These are phyloP conservation scores for Nigrograna mackinnonii DNA, from an alignment of 2,329 filamentous ascomycete species.

Conservation along the genomic window DNA sequence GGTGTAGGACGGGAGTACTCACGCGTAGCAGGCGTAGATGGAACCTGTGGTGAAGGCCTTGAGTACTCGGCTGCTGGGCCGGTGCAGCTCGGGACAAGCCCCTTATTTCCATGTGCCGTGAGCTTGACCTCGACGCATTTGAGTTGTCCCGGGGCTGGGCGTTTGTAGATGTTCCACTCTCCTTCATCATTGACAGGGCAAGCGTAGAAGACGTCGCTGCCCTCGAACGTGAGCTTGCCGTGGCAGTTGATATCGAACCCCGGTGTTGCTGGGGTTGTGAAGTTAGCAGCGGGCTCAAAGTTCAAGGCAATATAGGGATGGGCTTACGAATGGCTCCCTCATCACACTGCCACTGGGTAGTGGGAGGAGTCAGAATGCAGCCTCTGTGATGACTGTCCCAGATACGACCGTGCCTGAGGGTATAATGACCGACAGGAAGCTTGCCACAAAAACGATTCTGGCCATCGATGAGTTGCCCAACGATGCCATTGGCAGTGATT, in stretches of 20 bases:
- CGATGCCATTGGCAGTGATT: slow-evolving; percentile 47
- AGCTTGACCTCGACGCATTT: slow-evolving; percentile 57
- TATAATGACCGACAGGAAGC: slow-evolving; percentile 55
- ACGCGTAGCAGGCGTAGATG: too few species aligned
- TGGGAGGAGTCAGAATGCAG: slow-evolving; percentile 65
- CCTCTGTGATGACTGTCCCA: slow-evolving; percentile 61
- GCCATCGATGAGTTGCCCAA: slow-evolving; percentile 65
- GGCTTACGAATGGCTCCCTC: slow-evolving; percentile 46
- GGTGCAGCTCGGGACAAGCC: too few species aligned
- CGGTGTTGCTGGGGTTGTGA: slow-evolving; percentile 36
- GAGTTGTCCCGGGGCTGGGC: slow-evolving; percentile 43
- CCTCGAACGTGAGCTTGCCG: slow-evolving; percentile 57
- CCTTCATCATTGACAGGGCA: slow-evolving; percentile 61
- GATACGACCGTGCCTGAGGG: slow-evolving; percentile 54
- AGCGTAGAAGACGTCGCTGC: slow-evolving; percentile 59
- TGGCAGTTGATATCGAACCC: slow-evolving; percentile 62
- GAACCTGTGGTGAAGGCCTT: too few species aligned
- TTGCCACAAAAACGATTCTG: slow-evolving; percentile 63
- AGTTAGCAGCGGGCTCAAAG: not conserved
- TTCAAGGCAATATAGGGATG: not conserved
- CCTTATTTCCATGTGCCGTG: too few species aligned
- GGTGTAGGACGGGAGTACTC: too few species aligned
- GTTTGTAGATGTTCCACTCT: slow-evolving; percentile 60
- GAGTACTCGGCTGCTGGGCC: too few species aligned
- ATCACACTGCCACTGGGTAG: slow-evolving; percentile 66